Conservation (phyloP, 2,329 filamentous ascomycete species). For the Tolypocladium tropicale region DNA sequence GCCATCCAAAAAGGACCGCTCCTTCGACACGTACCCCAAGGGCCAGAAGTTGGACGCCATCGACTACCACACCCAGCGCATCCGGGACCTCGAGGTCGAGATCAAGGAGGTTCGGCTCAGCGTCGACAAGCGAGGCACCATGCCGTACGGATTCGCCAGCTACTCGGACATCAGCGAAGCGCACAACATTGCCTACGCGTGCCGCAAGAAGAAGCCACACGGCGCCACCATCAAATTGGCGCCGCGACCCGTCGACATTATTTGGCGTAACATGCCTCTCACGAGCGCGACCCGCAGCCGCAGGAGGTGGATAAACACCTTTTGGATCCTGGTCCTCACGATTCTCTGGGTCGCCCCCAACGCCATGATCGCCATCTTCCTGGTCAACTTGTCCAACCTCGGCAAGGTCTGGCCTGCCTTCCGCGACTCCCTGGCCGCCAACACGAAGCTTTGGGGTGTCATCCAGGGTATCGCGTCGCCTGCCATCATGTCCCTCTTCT, state of each 20-base stretch:
- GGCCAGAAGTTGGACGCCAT: conserved; percentile 84
- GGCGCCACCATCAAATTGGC: conserved; percentile 71
- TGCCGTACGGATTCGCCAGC: conserved; percentile 90
- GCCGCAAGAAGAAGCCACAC: conserved; percentile 69
- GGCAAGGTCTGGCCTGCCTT: conserved; percentile 74
- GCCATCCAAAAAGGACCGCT: conserved; percentile 69
- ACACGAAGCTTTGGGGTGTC: conserved; percentile 67
- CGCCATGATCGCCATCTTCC: conserved; percentile 85
- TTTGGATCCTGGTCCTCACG: conserved; percentile 77
- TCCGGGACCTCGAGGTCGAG: conserved; percentile 69
- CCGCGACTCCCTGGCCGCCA: conserved; percentile 46
- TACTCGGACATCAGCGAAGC: conserved; percentile 83
- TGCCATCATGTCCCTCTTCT: conserved; percentile 76
- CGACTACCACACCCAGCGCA: conserved; percentile 79
- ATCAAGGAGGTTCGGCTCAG: conserved; percentile 74
- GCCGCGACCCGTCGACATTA: conserved; percentile 80
- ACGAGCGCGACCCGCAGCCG: conserved; percentile 57
- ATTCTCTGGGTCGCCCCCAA: conserved; percentile 86
- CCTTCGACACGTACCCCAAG: conserved; percentile 51
- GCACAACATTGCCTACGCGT: conserved; percentile 74
- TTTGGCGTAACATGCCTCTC: conserved; percentile 88
- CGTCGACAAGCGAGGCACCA: conserved; percentile 78
- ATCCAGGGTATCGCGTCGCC: conserved; percentile 89
- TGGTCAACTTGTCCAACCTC: conserved; percentile 76
- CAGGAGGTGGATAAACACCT: conserved; percentile 65